These are phyloP conservation scores for Neonectria sp. DNA, from an alignment of 2,329 filamentous ascomycete genomes.

Conservation along the genomic window DNA sequence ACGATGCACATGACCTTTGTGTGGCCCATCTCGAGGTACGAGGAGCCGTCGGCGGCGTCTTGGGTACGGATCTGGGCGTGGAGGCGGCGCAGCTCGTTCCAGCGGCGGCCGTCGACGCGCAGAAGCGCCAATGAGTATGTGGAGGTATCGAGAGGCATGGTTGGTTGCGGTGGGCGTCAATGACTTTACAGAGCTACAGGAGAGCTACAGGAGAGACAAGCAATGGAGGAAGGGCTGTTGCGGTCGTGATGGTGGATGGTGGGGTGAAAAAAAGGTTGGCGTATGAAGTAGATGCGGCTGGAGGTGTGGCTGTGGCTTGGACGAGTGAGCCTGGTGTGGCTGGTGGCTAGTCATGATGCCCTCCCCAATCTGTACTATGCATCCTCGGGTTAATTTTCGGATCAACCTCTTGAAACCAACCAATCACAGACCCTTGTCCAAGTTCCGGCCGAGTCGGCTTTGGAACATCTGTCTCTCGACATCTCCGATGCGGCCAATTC, in stretches of 20 bases:
- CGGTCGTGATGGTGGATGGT: slow-evolving; percentile 34
- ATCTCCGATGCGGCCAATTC: slow-evolving; percentile 30
- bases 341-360: slow-evolving; percentile 18
- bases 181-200: background rate
- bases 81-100: slow-evolving; percentile 95
- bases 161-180: slow-evolving; percentile 11
- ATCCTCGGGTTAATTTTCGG: slow-evolving; percentile 39
- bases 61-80: slow-evolving; percentile 94
- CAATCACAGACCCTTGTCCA: slow-evolving; percentile 11
- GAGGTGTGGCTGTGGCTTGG: slow-evolving; percentile 38
- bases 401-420: slow-evolving; percentile 18
- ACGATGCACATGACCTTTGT: slow-evolving; percentile 97
- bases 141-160: slow-evolving; percentile 95
- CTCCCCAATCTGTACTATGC: background rate
- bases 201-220: background rate
- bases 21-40: slow-evolving; percentile 96
- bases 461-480: slow-evolving; percentile 35
- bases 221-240: slow-evolving; percentile 9
- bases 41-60: slow-evolving; percentile 91
- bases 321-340: slow-evolving; percentile 11
- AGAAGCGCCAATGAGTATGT: slow-evolving; percentile 90
- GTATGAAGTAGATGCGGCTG: slow-evolving; percentile 37
- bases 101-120: slow-evolving; percentile 87
- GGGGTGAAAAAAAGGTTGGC: slow-evolving; percentile 43
- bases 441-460: slow-evolving; percentile 37